phyloP scores from a whole-genome alignment of 345 rosid genomes.

The Gossypium turneri region DNA sequence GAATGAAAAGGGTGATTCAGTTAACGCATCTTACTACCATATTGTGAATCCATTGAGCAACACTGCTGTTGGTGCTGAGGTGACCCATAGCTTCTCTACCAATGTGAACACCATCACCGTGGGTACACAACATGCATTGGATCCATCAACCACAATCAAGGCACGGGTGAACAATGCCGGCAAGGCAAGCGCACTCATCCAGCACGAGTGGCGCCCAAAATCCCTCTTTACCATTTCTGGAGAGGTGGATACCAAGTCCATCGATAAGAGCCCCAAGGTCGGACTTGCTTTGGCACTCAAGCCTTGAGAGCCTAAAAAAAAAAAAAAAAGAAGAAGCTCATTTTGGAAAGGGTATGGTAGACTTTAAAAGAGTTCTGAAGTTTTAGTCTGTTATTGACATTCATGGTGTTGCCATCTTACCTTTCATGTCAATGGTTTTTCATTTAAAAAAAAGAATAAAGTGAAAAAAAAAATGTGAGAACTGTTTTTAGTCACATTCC shows the following conservation, averaged over 20 bases:
- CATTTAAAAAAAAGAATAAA: conserved; percentile 29
- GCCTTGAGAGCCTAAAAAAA: conserved; percentile 38
- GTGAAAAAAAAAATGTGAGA: background rate
- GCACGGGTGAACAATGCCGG: conserved; percentile 77
- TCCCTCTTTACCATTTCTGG: conserved; percentile 71
- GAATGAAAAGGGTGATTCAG: conserved; percentile 72
- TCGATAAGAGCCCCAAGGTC: conserved; percentile 79
- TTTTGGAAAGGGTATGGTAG: conserved; percentile 9
- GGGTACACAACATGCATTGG: conserved; percentile 69
- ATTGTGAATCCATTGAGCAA: conserved; percentile 45
- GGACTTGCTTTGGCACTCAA: conserved; percentile 86
- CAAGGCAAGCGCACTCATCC: conserved; percentile 66
- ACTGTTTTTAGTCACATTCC: conserved; percentile 10
- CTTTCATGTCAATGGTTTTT: conserved; percentile 18
- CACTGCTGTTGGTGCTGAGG: conserved; percentile 84
- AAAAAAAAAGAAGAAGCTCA: background rate
- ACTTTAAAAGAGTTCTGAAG: conserved; percentile 13
- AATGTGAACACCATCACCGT: conserved; percentile 66
- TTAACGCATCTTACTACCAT: conserved; percentile 77
- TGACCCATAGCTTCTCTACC: conserved; percentile 69
- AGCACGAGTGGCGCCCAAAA: conserved; percentile 90
- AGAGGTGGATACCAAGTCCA: conserved; percentile 83
- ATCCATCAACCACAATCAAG: conserved; percentile 74
- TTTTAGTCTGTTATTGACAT: conserved; percentile 13
- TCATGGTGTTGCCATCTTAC: conserved; percentile 18